Evolutionary conservation across 169 alveolate species (phyloP).

Genomic region (Eimeria praecox): DNA sequence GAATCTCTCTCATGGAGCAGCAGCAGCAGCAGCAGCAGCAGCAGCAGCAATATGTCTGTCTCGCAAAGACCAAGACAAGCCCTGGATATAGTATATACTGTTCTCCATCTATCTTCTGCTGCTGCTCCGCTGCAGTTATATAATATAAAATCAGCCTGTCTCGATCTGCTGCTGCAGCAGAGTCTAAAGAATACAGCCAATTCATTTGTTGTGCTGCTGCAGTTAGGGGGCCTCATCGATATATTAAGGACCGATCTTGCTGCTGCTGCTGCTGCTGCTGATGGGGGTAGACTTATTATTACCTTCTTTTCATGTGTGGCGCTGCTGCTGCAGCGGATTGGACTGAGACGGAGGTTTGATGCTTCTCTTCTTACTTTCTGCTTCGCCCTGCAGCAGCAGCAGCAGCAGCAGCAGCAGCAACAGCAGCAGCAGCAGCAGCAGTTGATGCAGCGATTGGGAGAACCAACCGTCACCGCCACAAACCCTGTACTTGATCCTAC

Average conservation of each 20-base stretch:
- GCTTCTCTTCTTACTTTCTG: slow-evolving; percentile 61
- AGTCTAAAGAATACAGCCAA: slow-evolving; percentile 50
- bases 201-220: slow-evolving; percentile 76
- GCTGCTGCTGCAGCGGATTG: slow-evolving; percentile 67
- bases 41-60: slow-evolving; percentile 17
- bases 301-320: slow-evolving; percentile 75
- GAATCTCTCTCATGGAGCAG: slow-evolving; percentile 15
- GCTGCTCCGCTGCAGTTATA: slow-evolving; percentile 6
- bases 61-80: slow-evolving; percentile 16
- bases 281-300: slow-evolving; percentile 57
- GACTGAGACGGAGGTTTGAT: slow-evolving; percentile 72
- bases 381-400: slow-evolving; percentile 65
- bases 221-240: slow-evolving; percentile 44
- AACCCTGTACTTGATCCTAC: neutral
- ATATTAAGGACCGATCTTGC: slow-evolving; percentile 36
- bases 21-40: slow-evolving; percentile 47
- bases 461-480: neutral
- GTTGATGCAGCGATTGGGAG: neutral
- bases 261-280: slow-evolving; percentile 61
- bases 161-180: slow-evolving; percentile 58
- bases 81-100: slow-evolving; percentile 51
- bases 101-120: slow-evolving; percentile 60
- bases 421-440: neutral
- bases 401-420: slow-evolving; percentile 17
- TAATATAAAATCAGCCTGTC: slow-evolving; percentile 51